Evolutionary conservation across 768 basidiomycete genomes (phyloP).

Genomic region (Psilocybe sp.): DNA sequence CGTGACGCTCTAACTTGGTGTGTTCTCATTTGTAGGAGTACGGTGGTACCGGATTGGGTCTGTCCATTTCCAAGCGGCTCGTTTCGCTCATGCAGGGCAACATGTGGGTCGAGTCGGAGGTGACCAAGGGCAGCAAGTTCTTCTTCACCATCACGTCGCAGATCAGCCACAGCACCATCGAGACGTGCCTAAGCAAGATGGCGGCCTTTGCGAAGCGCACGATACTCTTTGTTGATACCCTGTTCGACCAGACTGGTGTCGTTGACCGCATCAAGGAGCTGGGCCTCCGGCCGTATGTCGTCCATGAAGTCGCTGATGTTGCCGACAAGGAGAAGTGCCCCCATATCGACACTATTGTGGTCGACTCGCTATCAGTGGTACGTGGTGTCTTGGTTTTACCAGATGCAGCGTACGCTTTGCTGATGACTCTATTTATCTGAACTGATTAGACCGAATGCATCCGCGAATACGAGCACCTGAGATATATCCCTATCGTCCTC

Average conservation of each 20-base stretch:
- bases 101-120: slow-evolving; percentile 98
- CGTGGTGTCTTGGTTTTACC: slow-evolving; percentile 25
- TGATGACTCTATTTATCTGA: slow-evolving; percentile 5
- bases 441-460: slow-evolving; percentile 81
- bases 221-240: slow-evolving; percentile 90
- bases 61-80: slow-evolving; percentile 96
- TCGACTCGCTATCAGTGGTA: slow-evolving; percentile 85
- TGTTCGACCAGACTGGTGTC: slow-evolving; percentile 73
- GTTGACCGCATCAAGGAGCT: slow-evolving; percentile 75
- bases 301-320: slow-evolving; percentile 78
- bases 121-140: slow-evolving; percentile 89
- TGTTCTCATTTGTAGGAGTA: slow-evolving; percentile 64
- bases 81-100: slow-evolving; percentile 97
- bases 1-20: not conserved
- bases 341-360: slow-evolving; percentile 92
- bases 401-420: slow-evolving; percentile 1
- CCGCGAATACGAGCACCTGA: slow-evolving; percentile 88
- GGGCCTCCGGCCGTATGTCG: slow-evolving; percentile 72
- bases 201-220: slow-evolving; percentile 82
- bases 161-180: slow-evolving; percentile 72
- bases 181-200: slow-evolving; percentile 75
- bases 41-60: slow-evolving; percentile 92
- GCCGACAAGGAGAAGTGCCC: slow-evolving; percentile 78
- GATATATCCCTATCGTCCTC: slow-evolving; percentile 95
- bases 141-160: slow-evolving; percentile 94